These are phyloP conservation scores for Torulaspora maleeae DNA, from an alignment of 805 yeast genomes.

Conservation along the genomic window DNA sequence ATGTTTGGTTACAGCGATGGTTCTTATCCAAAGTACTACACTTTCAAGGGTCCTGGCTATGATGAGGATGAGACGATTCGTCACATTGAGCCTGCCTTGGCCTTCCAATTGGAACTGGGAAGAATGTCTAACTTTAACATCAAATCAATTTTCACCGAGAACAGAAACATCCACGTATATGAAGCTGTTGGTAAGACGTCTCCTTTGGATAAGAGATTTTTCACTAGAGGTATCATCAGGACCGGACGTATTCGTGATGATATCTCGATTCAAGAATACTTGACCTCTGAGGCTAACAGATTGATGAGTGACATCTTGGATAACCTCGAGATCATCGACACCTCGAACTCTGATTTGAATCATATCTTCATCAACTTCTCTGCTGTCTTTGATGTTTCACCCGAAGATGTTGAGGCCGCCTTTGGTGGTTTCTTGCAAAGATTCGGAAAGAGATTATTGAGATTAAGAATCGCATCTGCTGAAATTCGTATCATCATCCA, in stretches of 20 bases:
- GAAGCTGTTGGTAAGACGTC: constrained; percentile 95
- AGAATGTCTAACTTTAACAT: constrained; percentile 92
- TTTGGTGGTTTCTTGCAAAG: constrained; percentile 97
- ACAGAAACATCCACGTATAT: constrained; percentile 95
- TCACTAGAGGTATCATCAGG: constrained; percentile 94
- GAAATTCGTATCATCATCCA: constrained; percentile 95
- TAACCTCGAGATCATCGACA: constrained; percentile 88
- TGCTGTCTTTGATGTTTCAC: constrained; percentile 89
- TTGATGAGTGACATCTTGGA: constrained; percentile 94
- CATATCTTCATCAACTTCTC: constrained; percentile 96
- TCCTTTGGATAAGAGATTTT: constrained; percentile 88
- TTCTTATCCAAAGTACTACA: constrained; percentile 88
- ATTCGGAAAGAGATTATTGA: constrained; percentile 94
- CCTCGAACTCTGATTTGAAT: constrained; percentile 91
- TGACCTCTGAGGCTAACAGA: constrained; percentile 94
- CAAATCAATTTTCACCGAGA: constrained; percentile 91
- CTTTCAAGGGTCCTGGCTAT: constrained; percentile 86
- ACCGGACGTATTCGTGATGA: constrained; percentile 94
- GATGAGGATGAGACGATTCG: constrained; percentile 88
- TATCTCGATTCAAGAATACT: constrained; percentile 85
- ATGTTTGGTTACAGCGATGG: constrained; percentile 82
- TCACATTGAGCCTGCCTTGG: constrained; percentile 97
- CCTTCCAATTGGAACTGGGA: constrained; percentile 93
- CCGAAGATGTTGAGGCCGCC: constrained; percentile 95
- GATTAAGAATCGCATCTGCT: constrained; percentile 94